These are phyloP conservation scores for Fragaria ananassa DNA, from an alignment of 306 rosid species.

Conservation along the genomic window DNA sequence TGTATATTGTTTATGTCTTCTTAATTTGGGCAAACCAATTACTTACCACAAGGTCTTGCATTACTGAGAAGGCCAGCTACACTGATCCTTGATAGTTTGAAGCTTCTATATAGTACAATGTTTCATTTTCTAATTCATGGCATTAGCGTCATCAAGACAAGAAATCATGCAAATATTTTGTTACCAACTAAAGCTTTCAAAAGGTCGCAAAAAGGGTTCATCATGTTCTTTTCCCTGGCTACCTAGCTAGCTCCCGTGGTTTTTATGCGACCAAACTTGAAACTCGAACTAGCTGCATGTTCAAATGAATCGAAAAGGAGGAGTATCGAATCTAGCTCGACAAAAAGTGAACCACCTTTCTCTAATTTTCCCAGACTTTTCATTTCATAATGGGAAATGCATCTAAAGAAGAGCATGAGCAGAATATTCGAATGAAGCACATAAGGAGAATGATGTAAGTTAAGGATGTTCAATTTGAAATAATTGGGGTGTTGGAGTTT, in stretches of 20 bases:
- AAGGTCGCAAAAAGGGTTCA: conserved; percentile 4
- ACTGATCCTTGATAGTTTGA: neutral
- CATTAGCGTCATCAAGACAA: neutral
- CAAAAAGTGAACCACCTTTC: conserved; percentile 7
- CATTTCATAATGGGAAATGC: conserved; percentile 9
- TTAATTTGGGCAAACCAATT: neutral
- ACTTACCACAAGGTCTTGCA: neutral
- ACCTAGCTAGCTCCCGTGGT: neutral
- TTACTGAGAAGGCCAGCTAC: neutral
- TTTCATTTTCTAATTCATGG: neutral
- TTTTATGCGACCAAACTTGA: neutral
- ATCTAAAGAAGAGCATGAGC: conserved; percentile 36
- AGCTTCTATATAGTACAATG: neutral
- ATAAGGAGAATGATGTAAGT: conserved; percentile 54
- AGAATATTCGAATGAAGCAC: conserved; percentile 47
- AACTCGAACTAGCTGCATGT: neutral
- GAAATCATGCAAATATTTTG: neutral
- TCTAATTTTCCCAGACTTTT: conserved; percentile 15
- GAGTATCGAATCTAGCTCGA: conserved; percentile 1
- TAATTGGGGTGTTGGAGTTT: conserved; percentile 3
- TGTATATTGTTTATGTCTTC: neutral
- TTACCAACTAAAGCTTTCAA: conserved; percentile 1
- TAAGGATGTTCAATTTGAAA: conserved; percentile 31
- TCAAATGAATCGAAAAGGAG: neutral
- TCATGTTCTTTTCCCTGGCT: neutral